Evolutionary conservation across 2,329 filamentous ascomycete species (phyloP).

Genomic region (Penicillium hordei): DNA sequence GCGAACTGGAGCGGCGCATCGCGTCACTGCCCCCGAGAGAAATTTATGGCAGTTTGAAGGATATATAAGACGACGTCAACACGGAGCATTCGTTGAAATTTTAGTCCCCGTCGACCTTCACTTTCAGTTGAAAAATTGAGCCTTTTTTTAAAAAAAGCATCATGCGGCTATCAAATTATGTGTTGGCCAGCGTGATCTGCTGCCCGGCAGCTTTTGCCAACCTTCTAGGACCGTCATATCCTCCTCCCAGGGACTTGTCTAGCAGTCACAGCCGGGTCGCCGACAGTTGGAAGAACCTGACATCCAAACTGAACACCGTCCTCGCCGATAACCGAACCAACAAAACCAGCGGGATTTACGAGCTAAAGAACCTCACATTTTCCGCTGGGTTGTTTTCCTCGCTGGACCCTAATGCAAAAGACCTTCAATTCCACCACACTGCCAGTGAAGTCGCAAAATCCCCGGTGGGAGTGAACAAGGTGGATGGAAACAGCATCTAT

Average conservation of each 20-base stretch:
- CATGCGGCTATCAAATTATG: background rate
- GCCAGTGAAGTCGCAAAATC: constrained; percentile 31
- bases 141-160: too few relatives aligned
- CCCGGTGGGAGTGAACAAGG: constrained; percentile 34
- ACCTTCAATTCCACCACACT: constrained; percentile 40
- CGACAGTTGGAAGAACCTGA: constrained; percentile 37
- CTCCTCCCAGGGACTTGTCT: constrained; percentile 37
- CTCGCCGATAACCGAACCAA: constrained; percentile 17
- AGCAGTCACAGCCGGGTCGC: constrained; percentile 35
- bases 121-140: background rate
- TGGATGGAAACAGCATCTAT: constrained; percentile 47
- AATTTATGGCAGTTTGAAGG: background rate
- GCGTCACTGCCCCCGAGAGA: background rate
- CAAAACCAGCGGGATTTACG: constrained; percentile 1
- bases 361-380: constrained; percentile 39
- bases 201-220: constrained; percentile 8
- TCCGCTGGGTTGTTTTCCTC: constrained; percentile 44
- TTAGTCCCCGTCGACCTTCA: background rate
- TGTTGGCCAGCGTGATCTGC: background rate
- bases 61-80: background rate
- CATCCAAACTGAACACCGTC: constrained; percentile 19
- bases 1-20: background rate
- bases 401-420: constrained; percentile 32
- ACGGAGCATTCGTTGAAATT: background rate
- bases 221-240: constrained; percentile 36